Percentiles rank a stretch among this genome's conserved stretches.
These are phyloP conservation scores for Fusarium subtropicale DNA, from an alignment of 2,329 filamentous ascomycete genomes.

Conservation along the genomic window DNA sequence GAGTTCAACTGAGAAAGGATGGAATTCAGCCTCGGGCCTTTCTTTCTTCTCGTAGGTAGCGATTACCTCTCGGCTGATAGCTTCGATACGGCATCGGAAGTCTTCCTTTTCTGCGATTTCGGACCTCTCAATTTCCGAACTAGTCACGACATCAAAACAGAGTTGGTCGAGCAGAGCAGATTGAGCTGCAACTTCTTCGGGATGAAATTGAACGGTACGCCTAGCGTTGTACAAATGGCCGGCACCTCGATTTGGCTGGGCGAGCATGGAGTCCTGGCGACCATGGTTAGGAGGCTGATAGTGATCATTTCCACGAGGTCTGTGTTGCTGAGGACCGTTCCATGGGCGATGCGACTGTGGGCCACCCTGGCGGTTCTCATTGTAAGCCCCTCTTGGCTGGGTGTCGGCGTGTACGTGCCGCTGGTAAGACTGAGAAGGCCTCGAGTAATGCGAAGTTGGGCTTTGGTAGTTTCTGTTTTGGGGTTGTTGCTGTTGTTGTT, in stretches of 20 bases:
- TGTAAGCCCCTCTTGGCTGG: conserved; percentile 30
- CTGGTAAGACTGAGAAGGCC: conserved; percentile 39
- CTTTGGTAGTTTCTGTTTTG: conserved; percentile 49
- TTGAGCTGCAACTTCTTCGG: conserved; percentile 63
- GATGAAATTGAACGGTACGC: conserved; percentile 48
- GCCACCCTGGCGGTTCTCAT: conserved; percentile 30
- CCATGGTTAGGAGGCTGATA: conserved; percentile 9
- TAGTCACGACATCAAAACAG: conserved; percentile 59
- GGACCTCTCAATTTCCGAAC: conserved; percentile 69
- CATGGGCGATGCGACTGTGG: conserved; percentile 37
- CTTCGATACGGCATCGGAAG: conserved; percentile 74
- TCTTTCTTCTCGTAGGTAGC: conserved; percentile 60
- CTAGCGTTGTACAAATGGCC: conserved; percentile 40
- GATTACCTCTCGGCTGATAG: conserved; percentile 71
- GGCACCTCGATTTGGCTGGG: conserved; percentile 27
- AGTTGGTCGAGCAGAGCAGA: conserved; percentile 62
- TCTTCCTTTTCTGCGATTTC: conserved; percentile 78
- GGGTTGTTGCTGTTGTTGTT: conserved; percentile 10
- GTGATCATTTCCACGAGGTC: conserved; percentile 47
- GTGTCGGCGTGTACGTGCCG: conserved; percentile 42
- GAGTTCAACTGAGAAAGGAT: conserved; percentile 70
- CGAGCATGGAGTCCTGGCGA: conserved; percentile 12
- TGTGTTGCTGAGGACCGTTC: conserved; percentile 38
- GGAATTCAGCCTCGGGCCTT: conserved; percentile 59
- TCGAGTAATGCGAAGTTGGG: conserved; percentile 47